Percentiles rank a stretch among this genome's conserved stretches.
phyloP scores from a whole-genome alignment of 75 land plant genomes.

The Sequoiadendron giganteum region DNA sequence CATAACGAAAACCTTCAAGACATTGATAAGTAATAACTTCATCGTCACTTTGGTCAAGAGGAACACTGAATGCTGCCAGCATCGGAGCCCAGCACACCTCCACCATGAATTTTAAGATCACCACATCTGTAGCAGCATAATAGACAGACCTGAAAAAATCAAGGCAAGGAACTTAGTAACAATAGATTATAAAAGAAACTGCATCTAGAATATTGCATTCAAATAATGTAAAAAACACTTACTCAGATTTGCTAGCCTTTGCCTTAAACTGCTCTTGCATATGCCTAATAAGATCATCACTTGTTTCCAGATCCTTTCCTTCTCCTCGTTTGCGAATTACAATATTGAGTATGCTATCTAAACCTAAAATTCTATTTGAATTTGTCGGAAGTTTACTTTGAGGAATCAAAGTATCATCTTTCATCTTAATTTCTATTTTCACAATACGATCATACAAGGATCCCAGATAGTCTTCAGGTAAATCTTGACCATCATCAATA shows the following conservation, averaged over 20 bases:
- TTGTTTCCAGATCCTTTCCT: slow-evolving; percentile 71
- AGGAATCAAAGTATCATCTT: slow-evolving; percentile 69
- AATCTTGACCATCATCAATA: slow-evolving; percentile 97
- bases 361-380: slow-evolving; percentile 73
- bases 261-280: slow-evolving; percentile 99
- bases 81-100: slow-evolving; percentile 99
- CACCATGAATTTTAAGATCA: slow-evolving; percentile 89
- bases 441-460: slow-evolving; percentile 94
- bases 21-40: slow-evolving; percentile 79
- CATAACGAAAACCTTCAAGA: slow-evolving; percentile 90
- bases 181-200: not conserved
- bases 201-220: not conserved
- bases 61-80: slow-evolving; percentile 99
- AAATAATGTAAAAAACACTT: slow-evolving; percentile 25
- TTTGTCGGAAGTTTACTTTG: slow-evolving; percentile 73
- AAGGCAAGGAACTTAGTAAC: not conserved
- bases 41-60: slow-evolving; percentile 97
- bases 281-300: slow-evolving; percentile 94
- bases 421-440: slow-evolving; percentile 96
- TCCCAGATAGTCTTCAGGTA: slow-evolving; percentile 92
- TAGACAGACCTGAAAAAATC: slow-evolving; percentile 71
- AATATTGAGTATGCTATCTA: slow-evolving; percentile 93
- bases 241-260: slow-evolving; percentile 99
- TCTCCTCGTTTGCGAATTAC: slow-evolving; percentile 84
- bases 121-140: slow-evolving; percentile 96